Percentiles rank a stretch among this genome's conserved stretches.
These are phyloP conservation scores for Colletotrichum nymphaeae DNA, from an alignment of 2,329 filamentous ascomycete species.

Conservation along the genomic window DNA sequence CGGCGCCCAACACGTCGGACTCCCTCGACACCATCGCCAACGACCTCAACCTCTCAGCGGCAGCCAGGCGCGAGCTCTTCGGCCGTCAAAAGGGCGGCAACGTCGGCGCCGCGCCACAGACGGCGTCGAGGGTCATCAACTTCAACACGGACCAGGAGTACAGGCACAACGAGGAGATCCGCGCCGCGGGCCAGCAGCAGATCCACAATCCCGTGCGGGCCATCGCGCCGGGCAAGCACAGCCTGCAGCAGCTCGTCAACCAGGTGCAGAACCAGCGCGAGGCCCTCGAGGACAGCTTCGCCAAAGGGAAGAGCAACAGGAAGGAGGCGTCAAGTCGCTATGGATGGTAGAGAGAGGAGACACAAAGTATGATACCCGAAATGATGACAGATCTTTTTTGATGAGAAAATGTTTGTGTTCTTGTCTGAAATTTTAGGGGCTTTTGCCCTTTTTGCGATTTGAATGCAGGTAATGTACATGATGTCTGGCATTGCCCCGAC, in stretches of 20 bases:
- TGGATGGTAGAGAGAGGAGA: conserved; percentile 71
- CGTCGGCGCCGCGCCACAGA: conserved; percentile 53
- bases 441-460: not conserved
- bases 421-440: not conserved
- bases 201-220: conserved; percentile 85
- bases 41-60: conserved; percentile 81
- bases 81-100: conserved; percentile 69
- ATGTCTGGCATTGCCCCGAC: conserved; percentile 3
- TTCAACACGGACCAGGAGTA: conserved; percentile 95
- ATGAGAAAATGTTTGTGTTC: not conserved
- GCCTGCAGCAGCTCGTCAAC: conserved; percentile 86
- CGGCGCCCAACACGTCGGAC: conserved; percentile 49
- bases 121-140: conserved; percentile 77
- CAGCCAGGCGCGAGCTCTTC: conserved; percentile 85
- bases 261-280: conserved; percentile 86
- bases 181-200: conserved; percentile 76
- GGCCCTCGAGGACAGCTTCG: conserved; percentile 92
- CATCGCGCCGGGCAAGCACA: conserved; percentile 90
- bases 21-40: conserved; percentile 78
- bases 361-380: conserved; percentile 26
- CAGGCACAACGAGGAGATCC: conserved; percentile 81
- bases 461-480: conserved; percentile 29
- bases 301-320: conserved; percentile 80
- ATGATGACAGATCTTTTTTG: not conserved
- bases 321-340: conserved; percentile 86